Conservation (phyloP, 495 filamentous ascomycete genomes). For the Penicillium silybi region DNA sequence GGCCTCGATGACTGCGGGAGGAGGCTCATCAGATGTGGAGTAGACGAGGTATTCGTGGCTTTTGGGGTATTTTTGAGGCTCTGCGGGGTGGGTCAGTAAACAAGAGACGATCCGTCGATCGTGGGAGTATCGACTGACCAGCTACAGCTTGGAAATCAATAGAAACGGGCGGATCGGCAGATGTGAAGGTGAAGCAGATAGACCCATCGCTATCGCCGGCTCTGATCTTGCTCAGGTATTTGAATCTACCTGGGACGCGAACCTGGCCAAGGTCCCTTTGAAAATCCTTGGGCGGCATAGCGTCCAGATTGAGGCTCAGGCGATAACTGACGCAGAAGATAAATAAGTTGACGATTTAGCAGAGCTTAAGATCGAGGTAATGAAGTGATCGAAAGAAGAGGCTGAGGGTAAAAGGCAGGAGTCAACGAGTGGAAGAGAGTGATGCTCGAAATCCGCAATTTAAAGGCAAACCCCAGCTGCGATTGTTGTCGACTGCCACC, state of each 20-base stretch:
- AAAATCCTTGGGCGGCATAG: conserved; percentile 57
- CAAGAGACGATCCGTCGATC: background rate
- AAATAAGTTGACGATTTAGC: too few relatives aligned
- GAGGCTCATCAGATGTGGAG: conserved; percentile 48
- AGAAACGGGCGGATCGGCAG: background rate
- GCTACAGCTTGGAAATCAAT: background rate
- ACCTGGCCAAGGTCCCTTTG: conserved; percentile 48
- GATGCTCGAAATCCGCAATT: too few relatives aligned
- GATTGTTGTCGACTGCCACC: too few relatives aligned
- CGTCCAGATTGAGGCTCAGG: background rate
- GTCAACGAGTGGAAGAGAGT: too few relatives aligned
- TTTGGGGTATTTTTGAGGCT: conserved; percentile 62
- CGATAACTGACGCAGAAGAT: background rate
- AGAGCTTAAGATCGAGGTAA: too few relatives aligned
- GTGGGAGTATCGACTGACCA: background rate
- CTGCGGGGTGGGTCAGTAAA: conserved; percentile 25
- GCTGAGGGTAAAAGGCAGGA: too few relatives aligned
- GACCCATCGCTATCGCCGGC: conserved; percentile 60
- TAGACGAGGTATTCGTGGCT: conserved; percentile 59
- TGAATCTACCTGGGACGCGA: conserved; percentile 22
- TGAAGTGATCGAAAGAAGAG: too few relatives aligned
- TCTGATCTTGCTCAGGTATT: conserved; percentile 44
- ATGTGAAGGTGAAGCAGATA: conserved; percentile 51
- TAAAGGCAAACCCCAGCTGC: too few relatives aligned
- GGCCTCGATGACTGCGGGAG: conserved; percentile 38